These are phyloP conservation scores for Rhinocladiella similis DNA, from an alignment of 2,329 filamentous ascomycete genomes.

Conservation along the genomic window DNA sequence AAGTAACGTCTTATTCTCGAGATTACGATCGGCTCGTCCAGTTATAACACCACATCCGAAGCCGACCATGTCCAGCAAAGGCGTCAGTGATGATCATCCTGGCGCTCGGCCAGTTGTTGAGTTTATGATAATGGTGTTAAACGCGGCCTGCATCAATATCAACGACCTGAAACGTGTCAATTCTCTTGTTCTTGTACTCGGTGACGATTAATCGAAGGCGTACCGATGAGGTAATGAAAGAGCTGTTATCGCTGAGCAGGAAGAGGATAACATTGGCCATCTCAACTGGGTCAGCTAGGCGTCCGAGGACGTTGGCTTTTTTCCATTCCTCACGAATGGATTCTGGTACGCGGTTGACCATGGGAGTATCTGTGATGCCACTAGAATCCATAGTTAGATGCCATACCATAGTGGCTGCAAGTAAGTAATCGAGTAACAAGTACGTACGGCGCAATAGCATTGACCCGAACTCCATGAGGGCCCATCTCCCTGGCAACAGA, in stretches of 20 bases:
- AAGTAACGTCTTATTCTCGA: neutral
- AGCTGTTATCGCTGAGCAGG: conserved; percentile 46
- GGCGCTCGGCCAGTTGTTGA: neutral
- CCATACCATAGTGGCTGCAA: neutral
- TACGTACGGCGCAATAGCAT: conserved; percentile 34
- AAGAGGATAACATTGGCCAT: conserved; percentile 48
- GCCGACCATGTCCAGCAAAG: neutral
- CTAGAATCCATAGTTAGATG: neutral
- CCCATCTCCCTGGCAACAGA: conserved; percentile 37
- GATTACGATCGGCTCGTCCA: neutral
- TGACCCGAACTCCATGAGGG: conserved; percentile 36
- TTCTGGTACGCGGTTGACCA: conserved; percentile 5
- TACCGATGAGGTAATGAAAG: conserved; percentile 49
- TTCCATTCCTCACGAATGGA: conserved; percentile 7
- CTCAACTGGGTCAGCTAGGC: conserved; percentile 36
- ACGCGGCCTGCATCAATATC: conserved; percentile 11
- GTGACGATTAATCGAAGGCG: neutral
- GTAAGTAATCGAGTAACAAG: neutral
- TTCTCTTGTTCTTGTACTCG: neutral
- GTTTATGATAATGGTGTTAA: neutral
- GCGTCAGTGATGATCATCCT: neutral
- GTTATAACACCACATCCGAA: neutral
- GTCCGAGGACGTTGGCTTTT: conserved; percentile 8
- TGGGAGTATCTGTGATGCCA: conserved; percentile 8
- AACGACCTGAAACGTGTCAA: conserved; percentile 5